Percentiles rank a stretch among this genome's conserved stretches.
These are phyloP conservation scores for Pleurotus djamor DNA, from an alignment of 768 basidiomycete genomes.

Conservation along the genomic window DNA sequence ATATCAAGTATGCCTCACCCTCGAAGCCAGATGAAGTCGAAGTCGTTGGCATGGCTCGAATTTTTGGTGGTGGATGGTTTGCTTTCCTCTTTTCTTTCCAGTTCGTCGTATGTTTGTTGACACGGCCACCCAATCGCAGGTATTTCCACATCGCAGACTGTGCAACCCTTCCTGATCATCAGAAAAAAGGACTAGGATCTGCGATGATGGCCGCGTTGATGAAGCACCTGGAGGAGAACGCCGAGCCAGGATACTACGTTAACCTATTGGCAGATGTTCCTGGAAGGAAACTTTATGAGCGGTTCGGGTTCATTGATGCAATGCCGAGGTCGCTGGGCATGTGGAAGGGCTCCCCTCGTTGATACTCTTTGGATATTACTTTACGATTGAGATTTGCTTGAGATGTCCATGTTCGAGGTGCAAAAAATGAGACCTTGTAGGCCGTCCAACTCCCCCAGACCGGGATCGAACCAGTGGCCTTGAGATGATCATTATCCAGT, in stretches of 20 bases:
- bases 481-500: slow-evolving; percentile 31
- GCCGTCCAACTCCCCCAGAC: slow-evolving; percentile 23
- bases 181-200: not conserved
- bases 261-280: not conserved
- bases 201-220: not conserved
- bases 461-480: slow-evolving; percentile 37
- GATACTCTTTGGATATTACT: no score
- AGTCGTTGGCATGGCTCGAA: not conserved
- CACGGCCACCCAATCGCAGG: not conserved
- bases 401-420: no score
- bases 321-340: not conserved
- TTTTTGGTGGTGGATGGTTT: not conserved
- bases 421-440: not conserved
- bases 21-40: not conserved
- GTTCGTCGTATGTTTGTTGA: not conserved
- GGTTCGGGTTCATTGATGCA: not conserved
- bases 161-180: not conserved
- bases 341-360: not conserved
- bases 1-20: not conserved
- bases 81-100: not conserved
- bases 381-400: no score
- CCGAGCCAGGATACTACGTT: not conserved
- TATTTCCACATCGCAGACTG: not conserved
- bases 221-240: not conserved
- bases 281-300: not conserved